Percentiles rank a stretch among this genome's conserved stretches.
phyloP scores from a whole-genome alignment of 2,329 filamentous ascomycete species.

The Alternaria sp. region DNA sequence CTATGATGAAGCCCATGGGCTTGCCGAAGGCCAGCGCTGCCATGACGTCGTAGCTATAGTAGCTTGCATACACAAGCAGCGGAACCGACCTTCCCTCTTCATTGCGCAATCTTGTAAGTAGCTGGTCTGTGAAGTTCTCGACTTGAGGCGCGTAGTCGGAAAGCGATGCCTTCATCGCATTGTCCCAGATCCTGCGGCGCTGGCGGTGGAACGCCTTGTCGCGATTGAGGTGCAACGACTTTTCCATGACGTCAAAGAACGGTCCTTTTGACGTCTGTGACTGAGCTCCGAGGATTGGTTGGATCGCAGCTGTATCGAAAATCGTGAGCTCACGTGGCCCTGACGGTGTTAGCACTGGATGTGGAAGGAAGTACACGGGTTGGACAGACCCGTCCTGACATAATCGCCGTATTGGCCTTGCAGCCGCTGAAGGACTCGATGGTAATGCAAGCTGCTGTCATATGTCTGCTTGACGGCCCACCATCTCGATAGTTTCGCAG shows the following conservation, averaged over 20 bases:
- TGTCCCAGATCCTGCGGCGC: constrained; percentile 37
- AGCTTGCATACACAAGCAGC: constrained; percentile 50
- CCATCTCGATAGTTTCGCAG: constrained; percentile 31
- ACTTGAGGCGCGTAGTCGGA: constrained; percentile 27
- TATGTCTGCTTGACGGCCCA: constrained; percentile 27
- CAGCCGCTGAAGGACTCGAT: constrained; percentile 25
- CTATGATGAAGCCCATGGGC: constrained; percentile 48
- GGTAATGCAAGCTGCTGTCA: constrained; percentile 20
- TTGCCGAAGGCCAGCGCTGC: constrained; percentile 53
- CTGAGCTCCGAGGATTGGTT: constrained; percentile 25
- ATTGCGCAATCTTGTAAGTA: constrained; percentile 22
- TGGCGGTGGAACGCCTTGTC: constrained; percentile 33
- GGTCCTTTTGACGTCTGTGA: constrained; percentile 34
- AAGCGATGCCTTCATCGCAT: constrained; percentile 36
- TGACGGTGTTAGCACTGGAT: constrained; percentile 7
- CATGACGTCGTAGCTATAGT: constrained; percentile 56
- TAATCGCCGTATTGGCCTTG: constrained; percentile 33
- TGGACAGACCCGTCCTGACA: constrained; percentile 28
- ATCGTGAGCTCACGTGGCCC: constrained; percentile 34
- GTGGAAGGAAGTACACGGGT: not conserved
- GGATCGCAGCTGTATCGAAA: constrained; percentile 29
- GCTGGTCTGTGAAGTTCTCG: constrained; percentile 31
- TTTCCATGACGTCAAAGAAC: constrained; percentile 31
- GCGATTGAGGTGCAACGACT: constrained; percentile 34
- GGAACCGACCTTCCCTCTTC: constrained; percentile 41